phyloP scores from a whole-genome alignment of 2,329 filamentous ascomycete genomes.

The Cladosporium colombiae region DNA sequence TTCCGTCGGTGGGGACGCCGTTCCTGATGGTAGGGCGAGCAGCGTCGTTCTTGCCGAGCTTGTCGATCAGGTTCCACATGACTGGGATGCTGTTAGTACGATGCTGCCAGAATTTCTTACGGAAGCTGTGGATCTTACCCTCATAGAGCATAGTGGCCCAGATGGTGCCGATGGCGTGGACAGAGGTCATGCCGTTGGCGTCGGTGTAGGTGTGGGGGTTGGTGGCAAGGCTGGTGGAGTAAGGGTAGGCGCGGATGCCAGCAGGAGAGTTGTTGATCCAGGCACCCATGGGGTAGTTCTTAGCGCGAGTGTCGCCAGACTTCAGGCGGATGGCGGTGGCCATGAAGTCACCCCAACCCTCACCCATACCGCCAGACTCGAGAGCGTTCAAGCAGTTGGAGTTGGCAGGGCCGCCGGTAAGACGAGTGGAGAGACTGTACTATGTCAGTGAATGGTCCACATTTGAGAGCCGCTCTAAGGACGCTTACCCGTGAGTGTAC shows the following conservation, averaged over 20 bases:
- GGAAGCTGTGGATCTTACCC: background rate
- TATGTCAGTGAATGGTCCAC: constrained; percentile 32
- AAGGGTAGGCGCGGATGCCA: constrained; percentile 54
- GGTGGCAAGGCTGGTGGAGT: constrained; percentile 52
- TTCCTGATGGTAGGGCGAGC: constrained; percentile 44
- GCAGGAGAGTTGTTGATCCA: constrained; percentile 50
- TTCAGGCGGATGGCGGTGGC: constrained; percentile 54
- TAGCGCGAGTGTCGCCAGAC: constrained; percentile 47
- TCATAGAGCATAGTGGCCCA: constrained; percentile 59
- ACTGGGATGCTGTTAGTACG: constrained; percentile 32
- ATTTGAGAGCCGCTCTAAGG: background rate
- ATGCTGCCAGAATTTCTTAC: background rate
- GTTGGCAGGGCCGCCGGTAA: constrained; percentile 61
- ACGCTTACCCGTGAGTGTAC: constrained; percentile 47
- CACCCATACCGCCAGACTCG: constrained; percentile 60
- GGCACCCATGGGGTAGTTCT: constrained; percentile 52
- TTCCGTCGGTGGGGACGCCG: constrained; percentile 55
- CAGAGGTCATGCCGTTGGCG: constrained; percentile 42
- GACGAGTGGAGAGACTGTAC: constrained; percentile 54
- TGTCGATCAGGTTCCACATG: constrained; percentile 60
- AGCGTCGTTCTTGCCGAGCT: constrained; percentile 53
- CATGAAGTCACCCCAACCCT: constrained; percentile 61
- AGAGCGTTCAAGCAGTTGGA: constrained; percentile 48
- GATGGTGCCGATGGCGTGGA: constrained; percentile 54
- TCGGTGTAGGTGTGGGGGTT: constrained; percentile 55